phyloP scores from a whole-genome alignment of 2,329 filamentous ascomycete genomes.

The Cladorrhinum sp. region DNA sequence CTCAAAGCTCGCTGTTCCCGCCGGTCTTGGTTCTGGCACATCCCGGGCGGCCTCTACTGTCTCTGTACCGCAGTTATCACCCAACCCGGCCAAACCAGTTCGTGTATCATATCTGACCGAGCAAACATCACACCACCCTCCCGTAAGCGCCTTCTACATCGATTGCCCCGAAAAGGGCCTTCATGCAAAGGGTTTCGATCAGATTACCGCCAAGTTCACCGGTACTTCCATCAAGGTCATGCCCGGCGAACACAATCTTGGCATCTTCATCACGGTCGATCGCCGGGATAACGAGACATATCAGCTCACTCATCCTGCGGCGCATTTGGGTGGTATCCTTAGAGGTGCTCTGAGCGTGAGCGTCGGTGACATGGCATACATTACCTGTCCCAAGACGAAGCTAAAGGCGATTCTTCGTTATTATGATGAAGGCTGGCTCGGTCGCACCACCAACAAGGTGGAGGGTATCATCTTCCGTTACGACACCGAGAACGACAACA shows the following conservation, averaged over 20 bases:
- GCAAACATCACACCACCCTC: constrained; percentile 96
- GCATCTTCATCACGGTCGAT: constrained; percentile 88
- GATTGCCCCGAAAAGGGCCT: constrained; percentile 90
- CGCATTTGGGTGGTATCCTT: constrained; percentile 83
- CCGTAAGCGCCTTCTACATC: constrained; percentile 92
- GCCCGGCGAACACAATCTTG: constrained; percentile 88
- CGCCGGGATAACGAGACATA: constrained; percentile 84
- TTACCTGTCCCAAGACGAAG: constrained; percentile 85
- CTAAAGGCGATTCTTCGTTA: constrained; percentile 93
- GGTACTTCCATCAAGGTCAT: constrained; percentile 90
- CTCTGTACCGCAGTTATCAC: constrained; percentile 49
- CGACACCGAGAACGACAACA: constrained; percentile 80
- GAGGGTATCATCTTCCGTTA: constrained; percentile 90
- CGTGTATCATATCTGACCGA: constrained; percentile 93
- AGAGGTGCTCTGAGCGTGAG: constrained; percentile 85
- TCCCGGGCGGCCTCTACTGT: constrained; percentile 48
- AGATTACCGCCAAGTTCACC: constrained; percentile 96
- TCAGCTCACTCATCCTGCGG: constrained; percentile 90
- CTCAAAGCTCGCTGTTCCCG: constrained; percentile 32
- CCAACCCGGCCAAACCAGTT: constrained; percentile 49
- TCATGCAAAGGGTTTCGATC: constrained; percentile 85
- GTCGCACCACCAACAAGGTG: constrained; percentile 85
- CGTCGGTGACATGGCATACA: constrained; percentile 83
- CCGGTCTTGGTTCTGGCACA: constrained; percentile 30
- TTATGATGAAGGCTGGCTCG: constrained; percentile 90